Evolutionary conservation across 805 yeast genomes (phyloP), one percentile per base, ranked within the genome.

Genomic region (Zygosaccharomyces lentus): DNA sequence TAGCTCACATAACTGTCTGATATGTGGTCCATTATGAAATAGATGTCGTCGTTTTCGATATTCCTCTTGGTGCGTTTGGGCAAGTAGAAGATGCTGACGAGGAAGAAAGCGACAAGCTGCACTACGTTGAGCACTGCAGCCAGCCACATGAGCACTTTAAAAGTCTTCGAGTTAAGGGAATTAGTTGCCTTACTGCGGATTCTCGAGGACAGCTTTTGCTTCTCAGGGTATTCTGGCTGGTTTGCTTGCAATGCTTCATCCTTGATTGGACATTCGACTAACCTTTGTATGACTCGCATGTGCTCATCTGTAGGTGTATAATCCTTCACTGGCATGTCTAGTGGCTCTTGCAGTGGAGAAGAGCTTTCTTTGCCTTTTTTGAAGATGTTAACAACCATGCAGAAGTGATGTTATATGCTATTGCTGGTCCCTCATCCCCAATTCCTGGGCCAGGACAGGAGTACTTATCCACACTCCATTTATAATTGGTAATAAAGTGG

Each of bases 1-100:
- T 49, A 49, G 16, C 43, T 47, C 10, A 49, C 25, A 12, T 35
- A 39, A 2, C 17, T 36, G 24, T 49, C 49, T 15, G 49, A 45
- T 23, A 45, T 15, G 37, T 45, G 48, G 21, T 36, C 41, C 17
- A 43, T 30, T 10, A 49, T 45, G 25, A 45, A 46, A 21, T 34
- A 31, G 21, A 40, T 26, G 29, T 45, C 47, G 23, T 37, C 41
- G 27, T 35, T 39, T 2, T 43, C 13, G 17, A 49, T 43, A 19
- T 13, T 25, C 16, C 27, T 34, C 9, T 25, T 36, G 21, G 46
- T 36, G n/a, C 23, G 40, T 13, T 25, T 15, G 13, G 48, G 47
- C n/a, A 45, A n/a, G 4, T 45, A 25, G 19, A 45, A n/a, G 24
- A 41, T 17, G 16, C 24, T 29, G 36, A 39, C 15, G 12, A 42